Conservation (phyloP, 768 basidiomycete species). For the Hemileccinum impolitum region DNA sequence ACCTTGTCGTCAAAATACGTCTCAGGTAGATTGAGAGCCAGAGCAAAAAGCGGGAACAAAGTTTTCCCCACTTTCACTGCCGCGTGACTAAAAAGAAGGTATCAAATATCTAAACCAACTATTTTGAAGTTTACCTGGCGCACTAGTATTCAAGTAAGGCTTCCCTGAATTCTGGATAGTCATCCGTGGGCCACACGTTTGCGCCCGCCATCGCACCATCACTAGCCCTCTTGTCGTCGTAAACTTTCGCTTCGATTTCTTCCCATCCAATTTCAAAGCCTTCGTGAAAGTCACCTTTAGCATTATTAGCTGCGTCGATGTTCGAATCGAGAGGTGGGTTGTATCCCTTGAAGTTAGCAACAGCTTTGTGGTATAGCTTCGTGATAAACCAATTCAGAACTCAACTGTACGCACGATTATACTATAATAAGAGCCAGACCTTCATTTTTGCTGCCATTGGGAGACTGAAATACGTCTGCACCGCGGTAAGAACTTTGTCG, state of each 20-base stretch:
- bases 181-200: conserved; percentile 75
- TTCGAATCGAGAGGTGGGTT: conserved; percentile 68
- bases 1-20: conserved; percentile 71
- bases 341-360: conserved; percentile 76
- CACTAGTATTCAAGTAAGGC: conserved; percentile 67
- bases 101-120: conserved; percentile 15
- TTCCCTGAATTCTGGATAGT: conserved; percentile 56
- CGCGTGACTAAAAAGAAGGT: conserved; percentile 41
- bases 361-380: conserved; percentile 67
- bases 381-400: neutral
- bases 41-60: conserved; percentile 68
- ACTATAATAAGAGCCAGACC: conserved; percentile 33
- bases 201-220: conserved; percentile 63
- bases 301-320: conserved; percentile 59
- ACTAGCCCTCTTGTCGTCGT: conserved; percentile 29
- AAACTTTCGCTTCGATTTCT: conserved; percentile 30
- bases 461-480: conserved; percentile 66
- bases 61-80: conserved; percentile 50
- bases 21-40: conserved; percentile 59
- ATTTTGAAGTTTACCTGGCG: conserved; percentile 27
- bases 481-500: conserved; percentile 39
- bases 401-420: neutral
- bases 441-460: conserved; percentile 62
- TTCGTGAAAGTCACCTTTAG: conserved; percentile 83
- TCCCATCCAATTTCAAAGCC: conserved; percentile 87